Conservation (phyloP, 805 yeast species). For the Yamadazyma takamatsuzukensis region DNA sequence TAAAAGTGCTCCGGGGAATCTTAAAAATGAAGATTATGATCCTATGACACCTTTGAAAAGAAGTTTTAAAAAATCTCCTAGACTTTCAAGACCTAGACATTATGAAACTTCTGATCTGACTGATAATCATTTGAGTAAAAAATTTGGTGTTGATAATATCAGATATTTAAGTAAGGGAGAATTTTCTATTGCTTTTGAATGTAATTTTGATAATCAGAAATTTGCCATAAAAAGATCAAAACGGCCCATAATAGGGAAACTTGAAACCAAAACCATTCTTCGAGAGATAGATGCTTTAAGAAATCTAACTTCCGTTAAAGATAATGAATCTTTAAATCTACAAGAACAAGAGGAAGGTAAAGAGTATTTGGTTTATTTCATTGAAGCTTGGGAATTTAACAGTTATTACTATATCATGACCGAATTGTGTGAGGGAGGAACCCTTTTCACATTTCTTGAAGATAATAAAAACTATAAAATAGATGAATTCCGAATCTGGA, state of each 20-base stretch:
- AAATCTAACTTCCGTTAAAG: slow-evolving; percentile 36
- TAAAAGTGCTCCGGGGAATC: slow-evolving; percentile 25
- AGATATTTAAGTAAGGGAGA: slow-evolving; percentile 78
- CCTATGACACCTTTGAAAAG: too few relatives aligned
- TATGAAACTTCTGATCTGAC: too few relatives aligned
- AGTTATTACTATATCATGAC: slow-evolving; percentile 85
- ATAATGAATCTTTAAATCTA: slow-evolving; percentile 27
- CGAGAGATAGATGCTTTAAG: slow-evolving; percentile 76
- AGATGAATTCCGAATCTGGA: slow-evolving; percentile 98
- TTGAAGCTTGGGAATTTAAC: slow-evolving; percentile 82
- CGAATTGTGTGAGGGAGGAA: slow-evolving; percentile 93
- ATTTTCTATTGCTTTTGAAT: slow-evolving; percentile 84
- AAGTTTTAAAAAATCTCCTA: too few relatives aligned
- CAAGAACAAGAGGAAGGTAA: slow-evolving; percentile 56
- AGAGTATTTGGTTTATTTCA: slow-evolving; percentile 72
- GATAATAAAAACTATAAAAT: slow-evolving; percentile 72
- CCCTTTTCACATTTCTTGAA: slow-evolving; percentile 72
- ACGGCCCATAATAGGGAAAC: slow-evolving; percentile 48
- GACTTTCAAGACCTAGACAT: too few relatives aligned
- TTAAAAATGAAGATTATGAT: too few relatives aligned
- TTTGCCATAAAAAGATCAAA: slow-evolving; percentile 89
- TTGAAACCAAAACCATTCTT: slow-evolving; percentile 56
- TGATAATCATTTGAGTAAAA: slow-evolving; percentile 45
- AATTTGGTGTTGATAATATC: slow-evolving; percentile 57
- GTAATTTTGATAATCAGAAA: slow-evolving; percentile 59